A percentile compares a stretch with the other conserved stretches of the same genome.
phyloP scores from a whole-genome alignment of 2,329 filamentous ascomycete genomes.

The Diaporthe aspalathi region DNA sequence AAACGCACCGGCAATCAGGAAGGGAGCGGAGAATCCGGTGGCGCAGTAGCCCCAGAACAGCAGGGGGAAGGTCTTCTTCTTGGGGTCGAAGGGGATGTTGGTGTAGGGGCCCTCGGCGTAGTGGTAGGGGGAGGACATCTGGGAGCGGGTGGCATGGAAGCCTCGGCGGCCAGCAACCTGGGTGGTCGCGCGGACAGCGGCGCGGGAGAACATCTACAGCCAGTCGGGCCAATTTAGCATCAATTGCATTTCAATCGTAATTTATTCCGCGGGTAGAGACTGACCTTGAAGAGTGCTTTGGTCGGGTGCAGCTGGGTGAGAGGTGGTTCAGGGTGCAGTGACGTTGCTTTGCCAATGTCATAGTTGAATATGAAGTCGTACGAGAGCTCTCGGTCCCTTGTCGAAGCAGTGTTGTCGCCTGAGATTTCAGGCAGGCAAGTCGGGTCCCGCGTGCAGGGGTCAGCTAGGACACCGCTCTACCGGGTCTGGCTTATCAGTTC shows the following conservation, averaged over 20 bases:
- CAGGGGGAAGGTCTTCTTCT: constrained; percentile 84
- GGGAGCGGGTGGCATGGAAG: constrained; percentile 90
- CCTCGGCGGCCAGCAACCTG: constrained; percentile 77
- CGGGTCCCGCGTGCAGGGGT: neutral
- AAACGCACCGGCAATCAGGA: constrained; percentile 71
- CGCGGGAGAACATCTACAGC: constrained; percentile 85
- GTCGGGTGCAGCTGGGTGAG: constrained; percentile 13
- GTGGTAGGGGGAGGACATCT: constrained; percentile 92
- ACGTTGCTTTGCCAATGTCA: constrained; percentile 32
- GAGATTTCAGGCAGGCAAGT: constrained; percentile 4
- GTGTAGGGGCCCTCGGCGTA: constrained; percentile 95
- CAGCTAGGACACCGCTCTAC: constrained; percentile 11
- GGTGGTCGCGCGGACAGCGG: constrained; percentile 72
- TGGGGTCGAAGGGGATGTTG: constrained; percentile 97
- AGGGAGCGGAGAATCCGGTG: constrained; percentile 70
- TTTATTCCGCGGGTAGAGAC: neutral
- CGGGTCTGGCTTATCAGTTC: constrained; percentile 25
- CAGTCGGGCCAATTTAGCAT: constrained; percentile 39
- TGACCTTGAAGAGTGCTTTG: constrained; percentile 24
- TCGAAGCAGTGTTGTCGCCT: neutral
- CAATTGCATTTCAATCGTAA: constrained; percentile 51
- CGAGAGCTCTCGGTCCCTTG: constrained; percentile 27
- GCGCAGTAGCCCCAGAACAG: constrained; percentile 82
- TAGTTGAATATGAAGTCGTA: constrained; percentile 25
- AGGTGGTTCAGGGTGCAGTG: too few species aligned